phyloP scores from a whole-genome alignment of 2,329 filamentous ascomycete species.

The Shiraia sp. region DNA sequence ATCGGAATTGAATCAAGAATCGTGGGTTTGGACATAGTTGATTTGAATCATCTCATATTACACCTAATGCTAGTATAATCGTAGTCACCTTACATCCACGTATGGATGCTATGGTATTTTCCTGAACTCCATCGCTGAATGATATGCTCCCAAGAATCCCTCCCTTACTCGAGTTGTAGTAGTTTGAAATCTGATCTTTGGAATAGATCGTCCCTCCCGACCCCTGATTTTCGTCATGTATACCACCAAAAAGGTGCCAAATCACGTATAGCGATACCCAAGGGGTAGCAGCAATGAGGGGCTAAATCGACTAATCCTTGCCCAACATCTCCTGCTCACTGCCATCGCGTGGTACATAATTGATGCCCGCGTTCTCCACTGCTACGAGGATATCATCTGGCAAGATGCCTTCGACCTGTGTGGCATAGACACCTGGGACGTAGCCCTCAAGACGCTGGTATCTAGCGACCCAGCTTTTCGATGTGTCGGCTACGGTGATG shows the following conservation, averaged over 20 bases:
- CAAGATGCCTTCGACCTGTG: conserved; percentile 84
- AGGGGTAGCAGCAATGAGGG: too few species aligned
- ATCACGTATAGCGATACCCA: too few species aligned
- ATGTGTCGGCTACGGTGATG: conserved; percentile 82
- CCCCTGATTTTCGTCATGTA: too few species aligned
- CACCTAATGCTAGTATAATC: too few species aligned
- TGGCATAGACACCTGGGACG: conserved; percentile 86
- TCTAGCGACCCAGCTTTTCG: conserved; percentile 89
- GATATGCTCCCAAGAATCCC: background rate
- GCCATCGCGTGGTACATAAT: conserved; percentile 58
- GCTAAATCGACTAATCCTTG: conserved; percentile 36
- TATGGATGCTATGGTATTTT: background rate
- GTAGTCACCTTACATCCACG: too few species aligned
- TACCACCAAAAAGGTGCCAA: too few species aligned
- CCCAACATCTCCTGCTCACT: conserved; percentile 43
- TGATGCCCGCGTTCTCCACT: conserved; percentile 62
- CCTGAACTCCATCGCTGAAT: too few species aligned
- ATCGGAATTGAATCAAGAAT: too few species aligned
- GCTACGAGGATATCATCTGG: conserved; percentile 61
- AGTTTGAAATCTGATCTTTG: background rate
- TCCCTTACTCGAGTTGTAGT: background rate
- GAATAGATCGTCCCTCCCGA: background rate
- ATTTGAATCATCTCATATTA: too few species aligned
- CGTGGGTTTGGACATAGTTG: too few species aligned
- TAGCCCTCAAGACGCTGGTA: conserved; percentile 93